Percentiles rank a stretch among this genome's conserved stretches.
phyloP scores from a whole-genome alignment of 352 stramenopile species.

The Pythium apleroticum region DNA sequence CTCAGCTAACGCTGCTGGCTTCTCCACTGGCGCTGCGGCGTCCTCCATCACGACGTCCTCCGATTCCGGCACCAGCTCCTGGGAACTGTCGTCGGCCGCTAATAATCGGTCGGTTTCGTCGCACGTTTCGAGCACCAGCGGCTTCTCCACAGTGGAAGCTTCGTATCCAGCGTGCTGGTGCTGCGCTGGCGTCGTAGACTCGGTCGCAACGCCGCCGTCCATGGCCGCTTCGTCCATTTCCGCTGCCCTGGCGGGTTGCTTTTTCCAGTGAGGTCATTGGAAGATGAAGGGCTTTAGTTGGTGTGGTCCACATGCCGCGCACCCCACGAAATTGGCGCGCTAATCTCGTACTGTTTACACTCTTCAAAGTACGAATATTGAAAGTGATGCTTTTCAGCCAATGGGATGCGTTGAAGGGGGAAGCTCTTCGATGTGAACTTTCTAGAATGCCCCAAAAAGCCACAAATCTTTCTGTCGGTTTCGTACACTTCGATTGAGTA shows the following conservation, averaged over 20 bases:
- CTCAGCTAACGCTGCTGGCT: neutral
- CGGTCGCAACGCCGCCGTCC: neutral
- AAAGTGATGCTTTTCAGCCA: neutral
- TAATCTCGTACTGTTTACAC: constrained; percentile 9
- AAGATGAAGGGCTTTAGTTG: neutral
- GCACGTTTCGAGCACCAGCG: constrained; percentile 5
- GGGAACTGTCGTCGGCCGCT: constrained; percentile 20
- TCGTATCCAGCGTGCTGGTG: neutral
- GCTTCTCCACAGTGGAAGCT: neutral
- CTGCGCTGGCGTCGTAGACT: neutral
- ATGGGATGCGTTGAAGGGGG: neutral
- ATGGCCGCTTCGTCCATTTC: neutral
- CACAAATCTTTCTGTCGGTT: neutral
- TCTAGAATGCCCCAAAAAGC: constrained; percentile 13
- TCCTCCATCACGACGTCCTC: constrained; percentile 14
- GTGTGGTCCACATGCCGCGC: constrained; percentile 22
- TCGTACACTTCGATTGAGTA: too few species aligned
- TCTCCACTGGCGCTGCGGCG: neutral
- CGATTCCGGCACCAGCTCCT: neutral
- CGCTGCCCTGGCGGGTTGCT: neutral
- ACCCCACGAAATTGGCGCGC: constrained; percentile 15
- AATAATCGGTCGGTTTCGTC: constrained; percentile 20
- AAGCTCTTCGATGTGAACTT: constrained; percentile 7
- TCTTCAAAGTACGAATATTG: constrained; percentile 9
- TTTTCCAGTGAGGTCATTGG: constrained; percentile 7